Evolutionary conservation across 306 rosid genomes (phyloP), one percentile per base, ranked within the genome.

Genomic region (Sesbania bispinosa): DNA sequence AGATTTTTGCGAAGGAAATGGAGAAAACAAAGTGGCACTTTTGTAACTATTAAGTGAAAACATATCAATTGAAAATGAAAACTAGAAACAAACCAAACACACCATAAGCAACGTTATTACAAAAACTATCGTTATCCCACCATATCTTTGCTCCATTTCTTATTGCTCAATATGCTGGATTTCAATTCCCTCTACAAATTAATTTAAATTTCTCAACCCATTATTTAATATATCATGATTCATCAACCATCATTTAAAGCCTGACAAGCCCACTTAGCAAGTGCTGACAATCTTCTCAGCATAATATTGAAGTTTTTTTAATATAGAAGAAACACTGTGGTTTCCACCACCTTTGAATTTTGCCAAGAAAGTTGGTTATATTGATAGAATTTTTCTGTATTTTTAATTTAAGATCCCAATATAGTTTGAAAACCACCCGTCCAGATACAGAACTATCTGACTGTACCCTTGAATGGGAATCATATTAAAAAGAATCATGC

Each of bases 401-500:
- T 42, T 8, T 24, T n/a, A n/a, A 63, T 24, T 42, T 42, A 54
- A 63, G 54, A 39, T 6, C 23, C 55, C 16, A 13, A 21, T 14
- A 32, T 30, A 61, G 67, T 41, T 47, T 60, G 58, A 69, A 70
- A 52, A 14, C 53, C 10, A 43, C 19, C 62, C 42, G 29, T 63
- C 62, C 36, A 35, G 48, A 57, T 54, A 33, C 52, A 8, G 26
- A 19, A 41, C 30, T n/a, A 15, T 23, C 32, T 58, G n/a, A n/a
- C n/a, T 10, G 64, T 10, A 35, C 72, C 69, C 24, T 24, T 18
- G n/a, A 27, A 46, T n/a, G 59, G 69, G 43, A 26, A 41, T 32
- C 59, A 53, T 16, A 60, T 27, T 48, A 29, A 48, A 53, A 58
- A 16, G 65, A 67, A 73, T 36, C 80, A 73, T 51, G 19, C 33